These are phyloP conservation scores for Artemisia tridentata DNA, from an alignment of 129 eudicot species.

Conservation along the genomic window DNA sequence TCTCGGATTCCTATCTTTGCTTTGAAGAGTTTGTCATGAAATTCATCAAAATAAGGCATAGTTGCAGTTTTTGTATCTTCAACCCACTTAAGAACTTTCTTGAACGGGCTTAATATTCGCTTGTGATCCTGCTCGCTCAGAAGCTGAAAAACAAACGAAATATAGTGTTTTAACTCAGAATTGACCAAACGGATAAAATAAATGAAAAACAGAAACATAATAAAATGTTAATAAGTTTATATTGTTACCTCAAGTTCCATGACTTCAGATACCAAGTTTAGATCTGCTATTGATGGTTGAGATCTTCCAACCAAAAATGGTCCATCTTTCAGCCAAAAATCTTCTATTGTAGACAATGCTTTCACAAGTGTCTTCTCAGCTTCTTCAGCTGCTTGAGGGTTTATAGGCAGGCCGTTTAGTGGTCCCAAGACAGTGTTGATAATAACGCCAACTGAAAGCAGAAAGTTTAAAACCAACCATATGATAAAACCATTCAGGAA, in stretches of 20 bases:
- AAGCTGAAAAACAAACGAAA: conserved; percentile 34
- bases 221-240: background rate
- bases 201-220: background rate
- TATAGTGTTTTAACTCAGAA: background rate
- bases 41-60: conserved; percentile 68
- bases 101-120: conserved; percentile 56
- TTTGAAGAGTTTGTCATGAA: conserved; percentile 36
- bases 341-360: conserved; percentile 50
- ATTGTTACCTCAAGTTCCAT: conserved; percentile 67
- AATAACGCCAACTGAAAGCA: conserved; percentile 35
- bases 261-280: conserved; percentile 65
- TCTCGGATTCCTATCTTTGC: conserved; percentile 35
- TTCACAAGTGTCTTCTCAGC: conserved; percentile 40
- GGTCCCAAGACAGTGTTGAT: conserved; percentile 42
- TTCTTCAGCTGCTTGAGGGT: conserved; percentile 48
- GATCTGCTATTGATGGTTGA: conserved; percentile 78
- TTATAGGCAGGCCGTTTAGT: conserved; percentile 37
- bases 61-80: conserved; percentile 57
- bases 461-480: background rate
- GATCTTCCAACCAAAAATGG: conserved; percentile 50
- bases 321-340: conserved; percentile 65
- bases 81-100: conserved; percentile 60
- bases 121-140: conserved; percentile 49
- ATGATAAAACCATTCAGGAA: background rate
- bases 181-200: background rate